Evolutionary conservation across 164 flowering plant species (phyloP).

Genomic region (Vitis rotundifolia): DNA sequence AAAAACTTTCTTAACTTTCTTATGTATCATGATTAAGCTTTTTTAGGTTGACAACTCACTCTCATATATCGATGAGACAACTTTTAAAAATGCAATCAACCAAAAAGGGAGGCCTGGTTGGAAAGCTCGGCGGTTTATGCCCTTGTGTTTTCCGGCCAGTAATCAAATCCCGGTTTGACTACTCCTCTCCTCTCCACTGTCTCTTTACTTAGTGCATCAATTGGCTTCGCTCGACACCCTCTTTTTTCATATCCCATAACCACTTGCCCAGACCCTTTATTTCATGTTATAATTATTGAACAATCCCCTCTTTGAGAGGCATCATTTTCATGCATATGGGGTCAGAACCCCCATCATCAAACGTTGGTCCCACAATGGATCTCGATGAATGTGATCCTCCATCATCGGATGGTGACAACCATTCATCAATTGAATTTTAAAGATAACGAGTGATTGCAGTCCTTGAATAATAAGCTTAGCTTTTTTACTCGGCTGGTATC

Average conservation of each 20-base stretch:
- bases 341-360: conserved; percentile 10
- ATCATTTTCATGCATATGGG: conserved; percentile 21
- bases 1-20: conserved; percentile 22
- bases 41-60: conserved; percentile 27
- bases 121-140: conserved; percentile 4
- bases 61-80: conserved; percentile 22
- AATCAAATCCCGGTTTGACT: conserved; percentile 21
- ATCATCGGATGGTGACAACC: conserved; percentile 15
- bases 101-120: conserved; percentile 23
- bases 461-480: too few species aligned
- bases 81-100: conserved; percentile 16
- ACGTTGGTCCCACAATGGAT: conserved; percentile 12
- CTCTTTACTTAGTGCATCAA: background rate
- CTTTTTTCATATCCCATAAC: conserved; percentile 2
- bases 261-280: background rate
- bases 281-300: conserved; percentile 15
- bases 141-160: conserved; percentile 13
- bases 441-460: background rate
- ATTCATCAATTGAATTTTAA: background rate
- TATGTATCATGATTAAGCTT: conserved; percentile 19
- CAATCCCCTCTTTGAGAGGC: background rate
- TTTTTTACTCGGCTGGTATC: too few species aligned
- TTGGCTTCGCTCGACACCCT: background rate
- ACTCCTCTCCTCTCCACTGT: background rate
- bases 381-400: conserved; percentile 12